These are phyloP conservation scores for Tolypocladium tundrense DNA, from an alignment of 2,329 filamentous ascomycete genomes.

Conservation along the genomic window DNA sequence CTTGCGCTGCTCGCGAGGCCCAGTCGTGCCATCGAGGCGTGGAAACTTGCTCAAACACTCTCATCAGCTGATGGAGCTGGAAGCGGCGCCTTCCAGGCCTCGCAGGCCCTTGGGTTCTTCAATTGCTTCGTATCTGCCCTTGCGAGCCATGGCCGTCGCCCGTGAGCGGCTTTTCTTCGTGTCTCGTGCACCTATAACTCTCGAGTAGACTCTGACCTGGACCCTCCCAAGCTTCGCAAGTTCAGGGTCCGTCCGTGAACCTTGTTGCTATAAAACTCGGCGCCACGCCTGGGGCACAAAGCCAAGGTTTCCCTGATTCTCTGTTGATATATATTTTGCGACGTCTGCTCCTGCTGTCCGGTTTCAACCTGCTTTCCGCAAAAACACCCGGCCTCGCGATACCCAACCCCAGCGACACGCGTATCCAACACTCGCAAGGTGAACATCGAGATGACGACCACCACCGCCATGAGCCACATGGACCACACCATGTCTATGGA, in stretches of 20 bases:
- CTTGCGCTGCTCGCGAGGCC: neutral
- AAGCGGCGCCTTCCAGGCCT: neutral
- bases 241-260: neutral
- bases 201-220: neutral
- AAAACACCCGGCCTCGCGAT: neutral
- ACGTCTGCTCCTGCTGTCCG: neutral
- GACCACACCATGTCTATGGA: constrained; percentile 3
- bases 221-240: neutral
- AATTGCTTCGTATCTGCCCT: neutral
- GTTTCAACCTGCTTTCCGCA: no score
- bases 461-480: constrained; percentile 1
- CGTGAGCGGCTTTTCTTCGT: neutral
- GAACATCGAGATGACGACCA: neutral
- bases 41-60: constrained; percentile 10
- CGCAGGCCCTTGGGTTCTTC: neutral
- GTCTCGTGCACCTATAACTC: neutral
- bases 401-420: neutral
- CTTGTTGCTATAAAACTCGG: neutral
- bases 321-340: neutral
- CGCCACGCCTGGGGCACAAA: neutral
- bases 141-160: neutral
- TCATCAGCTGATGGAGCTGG: neutral
- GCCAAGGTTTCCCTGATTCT: neutral
- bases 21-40: neutral
- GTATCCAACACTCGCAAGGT: neutral